Evolutionary conservation across 768 basidiomycete genomes (phyloP), one percentile per base, ranked within the genome.

Genomic region (Hortiboletus flavorubellus): DNA sequence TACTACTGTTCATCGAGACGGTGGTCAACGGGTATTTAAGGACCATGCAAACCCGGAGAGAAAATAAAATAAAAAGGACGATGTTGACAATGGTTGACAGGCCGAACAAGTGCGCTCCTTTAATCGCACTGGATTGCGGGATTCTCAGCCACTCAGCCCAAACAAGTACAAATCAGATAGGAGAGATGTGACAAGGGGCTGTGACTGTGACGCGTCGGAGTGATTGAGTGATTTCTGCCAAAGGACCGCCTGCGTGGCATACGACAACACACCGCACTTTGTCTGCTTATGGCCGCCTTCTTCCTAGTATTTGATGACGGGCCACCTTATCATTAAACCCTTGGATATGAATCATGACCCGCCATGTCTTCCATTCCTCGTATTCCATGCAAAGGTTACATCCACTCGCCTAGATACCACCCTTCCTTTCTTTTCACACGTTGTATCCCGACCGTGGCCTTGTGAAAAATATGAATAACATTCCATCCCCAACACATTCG

Each of bases 61-160:
- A 49, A 54, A 56, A 53, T 60, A 72, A 68, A 59, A 55, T 63
- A 54, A 52, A 64, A 57, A 59, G 68, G 69, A 74, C 66, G 59
- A 61, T 81, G 79, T 80, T 80, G 78, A 77, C 77, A 63, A 71
- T 54, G 65, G 79, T 80, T 81, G 78, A 79, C 79, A 78, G 70
- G 63, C 72, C 39, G 26, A 26, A 26, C 26, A 26, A 26, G 26
- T 26, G 26, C 26, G 26, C 51, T 53, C 43, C 58, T 72, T 71
- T 71, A 65, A 67, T 71, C 67, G 59, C 51, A 55, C 48, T 53
- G 35, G 40, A 31, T 56, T 46, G 14, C 46, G 46, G 51, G 50
- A 55, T 59, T 56, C 59, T 57, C 53, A 58, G 66, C 69, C 69
- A 70, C 69, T 0, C 10, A 2, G 40, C 0, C 7, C 43, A 71